phyloP scores from a whole-genome alignment of 305 asterid species.

The Striga hermonthica region DNA sequence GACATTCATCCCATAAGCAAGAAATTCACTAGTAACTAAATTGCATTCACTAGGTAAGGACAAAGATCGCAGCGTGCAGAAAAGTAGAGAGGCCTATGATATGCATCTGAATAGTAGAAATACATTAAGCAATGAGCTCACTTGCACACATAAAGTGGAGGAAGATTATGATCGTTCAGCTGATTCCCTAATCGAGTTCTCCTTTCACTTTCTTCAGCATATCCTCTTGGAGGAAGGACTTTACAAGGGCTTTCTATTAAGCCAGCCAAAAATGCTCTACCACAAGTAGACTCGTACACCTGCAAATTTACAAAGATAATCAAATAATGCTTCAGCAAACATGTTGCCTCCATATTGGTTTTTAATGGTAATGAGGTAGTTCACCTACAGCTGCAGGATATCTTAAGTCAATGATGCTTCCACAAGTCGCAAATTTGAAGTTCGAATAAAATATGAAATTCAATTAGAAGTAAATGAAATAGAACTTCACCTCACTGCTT shows the following conservation, averaged over 20 bases:
- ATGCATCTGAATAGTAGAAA: constrained; percentile 27
- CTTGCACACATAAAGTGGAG: constrained; percentile 87
- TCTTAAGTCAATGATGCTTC: constrained; percentile 7
- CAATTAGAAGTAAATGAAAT: constrained; percentile 20
- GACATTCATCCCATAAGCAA: constrained; percentile 8
- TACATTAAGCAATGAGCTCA: constrained; percentile 39
- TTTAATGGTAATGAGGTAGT: constrained; percentile 15
- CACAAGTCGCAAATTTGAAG: constrained; percentile 2
- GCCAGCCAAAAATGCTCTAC: constrained; percentile 60
- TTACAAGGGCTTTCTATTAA: constrained; percentile 73
- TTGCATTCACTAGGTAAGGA: neutral
- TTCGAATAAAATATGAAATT: constrained; percentile 15
- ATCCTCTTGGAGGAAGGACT: constrained; percentile 83
- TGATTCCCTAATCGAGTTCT: constrained; percentile 44
- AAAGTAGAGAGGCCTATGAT: constrained; percentile 4
- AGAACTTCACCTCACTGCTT: constrained; percentile 69
- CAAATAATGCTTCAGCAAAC: constrained; percentile 7
- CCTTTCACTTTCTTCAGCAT: constrained; percentile 70
- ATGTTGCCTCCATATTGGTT: neutral
- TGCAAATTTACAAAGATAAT: constrained; percentile 33
- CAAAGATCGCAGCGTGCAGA: constrained; percentile 1
- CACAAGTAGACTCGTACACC: constrained; percentile 82
- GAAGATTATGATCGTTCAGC: constrained; percentile 39
- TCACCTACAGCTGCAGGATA: constrained; percentile 13
- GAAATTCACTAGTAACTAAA: constrained; percentile 11